Conservation (phyloP, 345 rosid species). For the Pugionium dolabratum region DNA sequence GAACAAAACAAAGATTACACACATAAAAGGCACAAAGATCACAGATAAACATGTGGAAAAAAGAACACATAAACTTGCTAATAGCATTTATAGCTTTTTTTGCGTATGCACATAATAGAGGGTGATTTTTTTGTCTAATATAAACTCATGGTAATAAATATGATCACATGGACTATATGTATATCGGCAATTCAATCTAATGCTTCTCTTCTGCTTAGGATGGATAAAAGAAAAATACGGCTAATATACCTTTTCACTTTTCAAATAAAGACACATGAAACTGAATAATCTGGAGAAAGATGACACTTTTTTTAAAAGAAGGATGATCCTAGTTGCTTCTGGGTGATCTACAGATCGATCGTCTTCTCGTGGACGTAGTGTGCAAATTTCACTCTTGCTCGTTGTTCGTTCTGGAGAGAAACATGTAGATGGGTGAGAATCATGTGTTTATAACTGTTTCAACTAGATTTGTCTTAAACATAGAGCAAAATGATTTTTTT, state of each 20-base stretch:
- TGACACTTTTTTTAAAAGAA: neutral
- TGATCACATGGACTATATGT: slow-evolving; percentile 36
- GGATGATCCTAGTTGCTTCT: slow-evolving; percentile 15
- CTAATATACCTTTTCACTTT: slow-evolving; percentile 24
- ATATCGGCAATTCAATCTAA: slow-evolving; percentile 26
- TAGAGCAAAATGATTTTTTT: slow-evolving; percentile 35
- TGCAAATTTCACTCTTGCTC: slow-evolving; percentile 64
- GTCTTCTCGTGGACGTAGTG: slow-evolving; percentile 44
- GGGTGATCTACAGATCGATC: slow-evolving; percentile 33
- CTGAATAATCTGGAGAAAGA: slow-evolving; percentile 21
- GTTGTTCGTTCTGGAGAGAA: slow-evolving; percentile 50
- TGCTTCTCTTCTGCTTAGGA: slow-evolving; percentile 5
- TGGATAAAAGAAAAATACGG: slow-evolving; percentile 29
- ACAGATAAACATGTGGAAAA: neutral
- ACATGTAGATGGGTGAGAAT: slow-evolving; percentile 21
- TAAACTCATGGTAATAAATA: slow-evolving; percentile 10
- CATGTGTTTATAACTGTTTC: slow-evolving; percentile 25
- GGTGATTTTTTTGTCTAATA: neutral
- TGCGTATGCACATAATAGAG: neutral
- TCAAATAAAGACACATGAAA: slow-evolving; percentile 15
- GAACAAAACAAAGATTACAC: no score
- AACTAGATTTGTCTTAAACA: slow-evolving; percentile 21
- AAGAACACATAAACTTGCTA: neutral
- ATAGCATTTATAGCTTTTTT: no score
- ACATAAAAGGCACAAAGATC: neutral